Conservation (phyloP, 768 basidiomycete species). For the Cubamyces lactineus region DNA sequence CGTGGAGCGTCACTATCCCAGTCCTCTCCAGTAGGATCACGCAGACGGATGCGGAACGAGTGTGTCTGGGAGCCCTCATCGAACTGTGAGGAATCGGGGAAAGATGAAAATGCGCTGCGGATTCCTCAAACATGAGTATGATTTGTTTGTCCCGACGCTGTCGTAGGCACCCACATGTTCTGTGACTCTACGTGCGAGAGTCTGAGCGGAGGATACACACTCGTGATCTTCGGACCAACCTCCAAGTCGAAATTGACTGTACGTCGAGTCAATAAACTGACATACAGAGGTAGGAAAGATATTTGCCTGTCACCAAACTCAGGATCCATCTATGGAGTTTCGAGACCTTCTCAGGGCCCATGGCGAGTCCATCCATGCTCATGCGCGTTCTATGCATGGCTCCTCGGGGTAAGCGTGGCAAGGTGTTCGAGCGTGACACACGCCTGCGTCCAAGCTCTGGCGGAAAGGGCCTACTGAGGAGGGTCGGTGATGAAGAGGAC, state of each 20-base stretch:
- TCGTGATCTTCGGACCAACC: conserved; percentile 76
- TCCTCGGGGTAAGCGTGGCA: conserved; percentile 43
- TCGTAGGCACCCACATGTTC: conserved; percentile 69
- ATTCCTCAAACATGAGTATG: conserved; percentile 9
- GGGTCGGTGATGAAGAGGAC: conserved; percentile 41
- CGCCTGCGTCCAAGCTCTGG: conserved; percentile 27
- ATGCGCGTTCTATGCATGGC: conserved; percentile 24
- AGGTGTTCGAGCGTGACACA: conserved; percentile 50
- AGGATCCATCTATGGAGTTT: conserved; percentile 70
- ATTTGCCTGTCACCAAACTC: conserved; percentile 64
- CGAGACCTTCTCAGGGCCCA: conserved; percentile 49
- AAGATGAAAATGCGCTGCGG: conserved; percentile 84
- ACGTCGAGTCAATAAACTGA: conserved; percentile 13
- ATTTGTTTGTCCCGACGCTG: neutral
- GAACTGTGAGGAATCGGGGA: conserved; percentile 87
- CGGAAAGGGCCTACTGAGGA: conserved; percentile 11
- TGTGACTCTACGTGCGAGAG: conserved; percentile 71
- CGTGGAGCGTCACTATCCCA: conserved; percentile 26
- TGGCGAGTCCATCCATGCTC: conserved; percentile 44
- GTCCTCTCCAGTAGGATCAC: conserved; percentile 29
- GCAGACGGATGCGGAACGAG: conserved; percentile 80
- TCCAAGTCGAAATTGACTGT: conserved; percentile 90
- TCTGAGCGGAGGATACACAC: conserved; percentile 67
- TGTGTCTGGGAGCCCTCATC: conserved; percentile 83
- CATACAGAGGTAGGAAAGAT: neutral